These are phyloP conservation scores for Mucor racemosus DNA, from an alignment of 371 early-diverging fungal genomes.

Conservation along the genomic window DNA sequence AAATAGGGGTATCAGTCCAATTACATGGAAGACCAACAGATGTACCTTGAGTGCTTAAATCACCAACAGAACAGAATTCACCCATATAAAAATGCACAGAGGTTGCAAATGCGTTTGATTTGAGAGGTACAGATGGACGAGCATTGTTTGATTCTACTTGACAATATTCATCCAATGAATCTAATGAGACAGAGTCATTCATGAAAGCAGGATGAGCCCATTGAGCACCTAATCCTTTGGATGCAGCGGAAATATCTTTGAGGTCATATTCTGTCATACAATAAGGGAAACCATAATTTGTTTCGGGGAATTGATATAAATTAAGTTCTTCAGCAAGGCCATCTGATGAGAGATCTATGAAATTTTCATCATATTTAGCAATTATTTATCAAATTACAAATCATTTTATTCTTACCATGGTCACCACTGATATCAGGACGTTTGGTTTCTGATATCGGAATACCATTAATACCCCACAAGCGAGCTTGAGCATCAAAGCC, in stretches of 20 bases:
- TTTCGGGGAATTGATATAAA: slow-evolving; percentile 34
- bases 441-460: slow-evolving; percentile 4
- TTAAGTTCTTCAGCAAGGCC: slow-evolving; percentile 51
- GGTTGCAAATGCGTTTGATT: slow-evolving; percentile 29
- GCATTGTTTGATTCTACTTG: slow-evolving; percentile 30
- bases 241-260: slow-evolving; percentile 14
- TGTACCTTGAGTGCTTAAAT: slow-evolving; percentile 33
- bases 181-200: slow-evolving; percentile 35
- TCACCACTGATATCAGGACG: slow-evolving; percentile 14
- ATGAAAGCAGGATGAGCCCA: slow-evolving; percentile 50
- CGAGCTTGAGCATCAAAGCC: slow-evolving; percentile 51
- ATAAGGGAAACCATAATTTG: slow-evolving; percentile 48
- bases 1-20: slow-evolving; percentile 53
- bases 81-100: slow-evolving; percentile 48
- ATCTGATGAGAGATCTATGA: slow-evolving; percentile 20
- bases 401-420: slow-evolving; percentile 4
- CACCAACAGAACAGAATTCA: slow-evolving; percentile 49
- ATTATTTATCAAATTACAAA: too few species aligned
- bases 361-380: background rate
- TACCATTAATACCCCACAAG: slow-evolving; percentile 48
- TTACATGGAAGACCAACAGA: slow-evolving; percentile 56
- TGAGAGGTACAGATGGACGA: slow-evolving; percentile 36
- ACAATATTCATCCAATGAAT: slow-evolving; percentile 42
- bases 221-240: slow-evolving; percentile 40
- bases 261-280: slow-evolving; percentile 47